Percentiles rank a stretch among this genome's conserved stretches.
These are phyloP conservation scores for Cyclostephanos invisitatus DNA, from an alignment of 108 stramenopile genomes.

Conservation along the genomic window DNA sequence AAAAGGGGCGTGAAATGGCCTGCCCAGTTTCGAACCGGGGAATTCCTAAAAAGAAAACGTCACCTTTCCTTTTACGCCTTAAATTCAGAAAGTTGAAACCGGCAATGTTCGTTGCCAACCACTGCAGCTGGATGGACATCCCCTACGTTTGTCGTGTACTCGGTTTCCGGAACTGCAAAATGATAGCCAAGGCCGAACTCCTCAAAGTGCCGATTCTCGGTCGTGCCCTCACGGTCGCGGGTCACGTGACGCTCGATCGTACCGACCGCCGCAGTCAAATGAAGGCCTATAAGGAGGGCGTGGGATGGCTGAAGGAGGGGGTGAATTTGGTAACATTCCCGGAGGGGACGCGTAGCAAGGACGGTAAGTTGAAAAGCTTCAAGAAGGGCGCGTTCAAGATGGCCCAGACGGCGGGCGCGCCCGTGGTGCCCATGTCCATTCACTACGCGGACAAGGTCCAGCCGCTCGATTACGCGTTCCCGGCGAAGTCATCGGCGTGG, in stretches of 20 bases:
- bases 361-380: conserved; percentile 54
- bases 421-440: conserved; percentile 51
- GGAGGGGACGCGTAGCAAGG: conserved; percentile 59
- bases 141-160: conserved; percentile 42
- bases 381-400: conserved; percentile 72
- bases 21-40: conserved; percentile 3
- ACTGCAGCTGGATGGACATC: conserved; percentile 67
- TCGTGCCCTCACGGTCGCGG: conserved; percentile 45
- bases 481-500: conserved; percentile 31
- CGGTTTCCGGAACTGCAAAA: conserved; percentile 54
- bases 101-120: conserved; percentile 62
- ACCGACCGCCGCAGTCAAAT: conserved; percentile 48
- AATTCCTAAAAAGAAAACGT: neutral
- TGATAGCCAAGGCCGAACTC: conserved; percentile 59
- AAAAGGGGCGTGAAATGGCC: neutral
- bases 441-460: conserved; percentile 46
- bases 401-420: conserved; percentile 46
- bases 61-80: neutral
- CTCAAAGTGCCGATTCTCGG: conserved; percentile 60
- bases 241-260: conserved; percentile 55
- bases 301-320: conserved; percentile 48
- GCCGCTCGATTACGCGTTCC: conserved; percentile 54
- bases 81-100: conserved; percentile 43
- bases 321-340: conserved; percentile 58
- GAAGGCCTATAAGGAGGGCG: conserved; percentile 50